Percentiles rank a stretch among this genome's conserved stretches.
Evolutionary conservation across 306 rosid genomes (phyloP).

Genomic region (Malus orientalis): DNA sequence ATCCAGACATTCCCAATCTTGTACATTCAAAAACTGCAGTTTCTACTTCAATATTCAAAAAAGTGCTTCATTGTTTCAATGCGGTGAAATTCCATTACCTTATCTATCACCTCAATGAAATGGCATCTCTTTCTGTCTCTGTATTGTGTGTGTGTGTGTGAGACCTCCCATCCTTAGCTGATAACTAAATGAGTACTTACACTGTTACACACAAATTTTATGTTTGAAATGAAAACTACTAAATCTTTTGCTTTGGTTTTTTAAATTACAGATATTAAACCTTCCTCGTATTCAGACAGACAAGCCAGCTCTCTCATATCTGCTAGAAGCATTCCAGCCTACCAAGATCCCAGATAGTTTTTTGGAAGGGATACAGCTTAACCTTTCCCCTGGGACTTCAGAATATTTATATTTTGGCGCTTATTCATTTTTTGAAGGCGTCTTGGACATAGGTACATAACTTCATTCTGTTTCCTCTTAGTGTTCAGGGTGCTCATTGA

Average conservation of each 20-base stretch:
- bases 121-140: neutral
- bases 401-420: constrained; percentile 26
- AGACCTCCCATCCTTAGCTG: neutral
- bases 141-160: neutral
- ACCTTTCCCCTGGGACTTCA: constrained; percentile 19
- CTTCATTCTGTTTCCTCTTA: neutral
- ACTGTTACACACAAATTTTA: neutral
- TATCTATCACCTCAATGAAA: neutral
- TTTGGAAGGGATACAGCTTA: constrained; percentile 15
- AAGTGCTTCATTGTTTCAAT: constrained; percentile 28
- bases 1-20: constrained; percentile 26
- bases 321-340: constrained; percentile 39
- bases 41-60: constrained; percentile 23
- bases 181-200: constrained; percentile 1
- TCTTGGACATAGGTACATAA: constrained; percentile 23
- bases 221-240: neutral
- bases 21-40: constrained; percentile 20
- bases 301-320: constrained; percentile 12
- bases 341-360: constrained; percentile 12
- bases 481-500: neutral
- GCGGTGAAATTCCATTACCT: constrained; percentile 10
- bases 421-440: constrained; percentile 23
- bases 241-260: neutral
- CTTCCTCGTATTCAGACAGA: constrained; percentile 20
- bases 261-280: constrained; percentile 20